Conservation (phyloP, 2,329 filamentous ascomycete species). For the Hypoxylon sp. region DNA sequence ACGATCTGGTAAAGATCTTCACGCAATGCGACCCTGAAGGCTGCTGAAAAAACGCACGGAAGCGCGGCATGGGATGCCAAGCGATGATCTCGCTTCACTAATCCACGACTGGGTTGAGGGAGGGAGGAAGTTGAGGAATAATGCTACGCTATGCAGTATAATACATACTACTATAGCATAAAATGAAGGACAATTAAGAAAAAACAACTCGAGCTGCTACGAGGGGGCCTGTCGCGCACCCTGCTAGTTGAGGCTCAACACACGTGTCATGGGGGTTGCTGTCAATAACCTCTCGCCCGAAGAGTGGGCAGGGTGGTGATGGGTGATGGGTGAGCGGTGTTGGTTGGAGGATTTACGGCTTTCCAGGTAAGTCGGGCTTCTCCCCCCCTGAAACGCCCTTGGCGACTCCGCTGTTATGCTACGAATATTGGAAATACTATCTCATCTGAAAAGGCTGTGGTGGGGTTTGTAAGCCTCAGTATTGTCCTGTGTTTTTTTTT, state of each 20-base stretch:
- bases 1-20: constrained; percentile 33
- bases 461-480: too few species aligned
- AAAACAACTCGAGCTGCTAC: constrained; percentile 3
- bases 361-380: constrained; percentile 23
- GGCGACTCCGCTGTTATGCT: constrained; percentile 20
- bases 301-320: too few species aligned
- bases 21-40: constrained; percentile 26
- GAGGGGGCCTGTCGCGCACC: too few species aligned
- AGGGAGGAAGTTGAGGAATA: neutral
- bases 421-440: too few species aligned
- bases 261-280: constrained; percentile 24
- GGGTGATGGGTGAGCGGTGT: constrained; percentile 22
- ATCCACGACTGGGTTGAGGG: constrained; percentile 15
- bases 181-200: constrained; percentile 6
- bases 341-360: constrained; percentile 36
- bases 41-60: constrained; percentile 31
- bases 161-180: neutral
- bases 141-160: too few species aligned
- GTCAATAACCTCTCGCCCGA: constrained; percentile 11
- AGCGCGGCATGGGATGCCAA: too few species aligned
- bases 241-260: constrained; percentile 35
- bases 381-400: constrained; percentile 31
- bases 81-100: constrained; percentile 35
- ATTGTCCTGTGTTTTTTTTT: too few species aligned
- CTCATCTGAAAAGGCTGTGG: too few species aligned